Percentiles rank a stretch among this genome's conserved stretches.
These are phyloP conservation scores for Larix kaempferi DNA, from an alignment of 75 land plant species.

Conservation along the genomic window DNA sequence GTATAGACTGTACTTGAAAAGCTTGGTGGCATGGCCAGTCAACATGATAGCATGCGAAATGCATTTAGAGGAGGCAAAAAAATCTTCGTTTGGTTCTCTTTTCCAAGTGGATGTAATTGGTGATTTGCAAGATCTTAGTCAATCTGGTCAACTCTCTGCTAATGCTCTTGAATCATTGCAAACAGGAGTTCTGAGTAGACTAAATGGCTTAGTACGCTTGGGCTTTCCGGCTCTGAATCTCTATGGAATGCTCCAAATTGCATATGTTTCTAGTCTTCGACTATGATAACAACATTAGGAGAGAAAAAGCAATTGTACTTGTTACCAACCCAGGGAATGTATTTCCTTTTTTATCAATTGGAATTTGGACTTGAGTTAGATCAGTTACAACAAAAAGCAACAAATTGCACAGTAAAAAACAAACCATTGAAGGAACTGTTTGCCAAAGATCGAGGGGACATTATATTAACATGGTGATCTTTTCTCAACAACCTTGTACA, in stretches of 20 bases:
- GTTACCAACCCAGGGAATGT: slow-evolving; percentile 19
- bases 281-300: slow-evolving; percentile 13
- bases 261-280: slow-evolving; percentile 11
- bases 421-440: too few relatives aligned
- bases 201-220: slow-evolving; percentile 35
- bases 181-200: slow-evolving; percentile 33
- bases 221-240: slow-evolving; percentile 33
- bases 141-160: slow-evolving; percentile 31
- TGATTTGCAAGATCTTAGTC: slow-evolving; percentile 31
- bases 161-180: slow-evolving; percentile 39
- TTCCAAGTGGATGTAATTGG: slow-evolving; percentile 26
- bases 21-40: too few relatives aligned
- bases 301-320: slow-evolving; percentile 18
- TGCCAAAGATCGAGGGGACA: too few relatives aligned
- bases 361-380: slow-evolving; percentile 45
- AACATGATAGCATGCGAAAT: too few relatives aligned
- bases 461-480: too few relatives aligned
- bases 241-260: slow-evolving; percentile 30
- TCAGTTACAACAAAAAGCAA: slow-evolving; percentile 24
- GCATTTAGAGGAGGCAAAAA: slow-evolving; percentile 2
- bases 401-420: too few relatives aligned
- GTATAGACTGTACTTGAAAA: too few relatives aligned
- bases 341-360: slow-evolving; percentile 32
- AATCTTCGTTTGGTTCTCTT: slow-evolving; percentile 35
- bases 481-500: too few relatives aligned